Evolutionary conservation across 2,329 filamentous ascomycete species (phyloP).

Genomic region (Talaromyces verruculosus): DNA sequence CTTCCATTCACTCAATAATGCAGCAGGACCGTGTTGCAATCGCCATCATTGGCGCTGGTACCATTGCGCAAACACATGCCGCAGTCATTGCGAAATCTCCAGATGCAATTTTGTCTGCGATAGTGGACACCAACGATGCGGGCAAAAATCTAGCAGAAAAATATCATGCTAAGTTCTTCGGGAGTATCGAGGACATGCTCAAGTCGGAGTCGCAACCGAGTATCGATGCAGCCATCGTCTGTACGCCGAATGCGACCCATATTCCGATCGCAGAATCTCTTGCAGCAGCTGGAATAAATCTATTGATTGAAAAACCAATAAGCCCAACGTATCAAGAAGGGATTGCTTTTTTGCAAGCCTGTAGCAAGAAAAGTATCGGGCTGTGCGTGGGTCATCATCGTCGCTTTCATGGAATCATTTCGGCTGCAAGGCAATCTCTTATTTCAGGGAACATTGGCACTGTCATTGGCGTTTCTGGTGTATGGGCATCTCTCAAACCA

Average conservation of each 20-base stretch:
- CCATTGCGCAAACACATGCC: conserved; percentile 1
- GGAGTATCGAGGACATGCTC: not conserved
- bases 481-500: no score
- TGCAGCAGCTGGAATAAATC: not conserved
- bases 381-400: no score
- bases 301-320: conserved; percentile 1
- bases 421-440: no score
- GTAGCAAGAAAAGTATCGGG: no score
- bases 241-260: not conserved
- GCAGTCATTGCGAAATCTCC: not conserved
- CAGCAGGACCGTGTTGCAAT: not conserved
- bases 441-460: no score
- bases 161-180: not conserved
- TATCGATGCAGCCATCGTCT: not conserved
- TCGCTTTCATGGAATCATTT: no score
- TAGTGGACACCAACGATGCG: not conserved
- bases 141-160: not conserved
- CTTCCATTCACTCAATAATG: not conserved
- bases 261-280: not conserved
- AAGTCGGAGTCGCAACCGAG: not conserved
- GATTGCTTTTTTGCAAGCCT: conserved; percentile 23
- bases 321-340: not conserved
- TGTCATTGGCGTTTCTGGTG: no score
- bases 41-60: conserved; percentile 1
- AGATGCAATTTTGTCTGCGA: not conserved